Evolutionary conservation across 805 yeast species (phyloP), one percentile per base, ranked within the genome.

Genomic region (Hanseniaspora lindneri): DNA sequence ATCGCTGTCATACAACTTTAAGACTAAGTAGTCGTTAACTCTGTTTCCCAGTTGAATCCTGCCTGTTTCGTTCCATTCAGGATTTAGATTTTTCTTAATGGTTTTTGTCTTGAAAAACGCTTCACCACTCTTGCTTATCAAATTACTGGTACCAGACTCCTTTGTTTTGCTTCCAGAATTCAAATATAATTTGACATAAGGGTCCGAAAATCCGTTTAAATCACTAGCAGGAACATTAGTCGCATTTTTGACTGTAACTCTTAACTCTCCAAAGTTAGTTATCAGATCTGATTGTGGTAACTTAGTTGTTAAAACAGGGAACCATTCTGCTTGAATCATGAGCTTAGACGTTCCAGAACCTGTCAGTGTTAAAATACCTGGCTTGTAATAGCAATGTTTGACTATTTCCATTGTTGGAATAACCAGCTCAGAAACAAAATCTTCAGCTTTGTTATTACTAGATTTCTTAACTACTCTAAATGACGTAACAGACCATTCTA

Each of bases 201-300:
- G 99, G 66, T 92, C 99, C 3, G 96, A 85, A 61, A 83, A 82
- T 44, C 97, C 97, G 56, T 80, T 81, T 27, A 83, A 70, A 65
- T 92, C 99, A n/a, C 88, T 94, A 13, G 95, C 73, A 34, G 81
- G 76, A 51, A 92, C 71, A 44, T 75, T 75, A 14, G 72, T 72
- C 2, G 92, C 97, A 42, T 71, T 69, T 39, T 79, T 54, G 4
- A 84, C 70, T 27, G 73, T 76, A 30, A 87, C 71, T 20, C 70
- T 71, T 55, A 89, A 64, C 25, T 67, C 68, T 61, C 98, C 98
- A 51, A 78, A 71, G 62, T 86, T 82, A 42, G 80, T 74, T 53
- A 80, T 75, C 37, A 82, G 70, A 64, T 92, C 98, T 33, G 74
- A 71, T 16, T 77, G 75, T 49, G 94, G 94, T 39, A 89, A 66